Conservation (phyloP, 495 filamentous ascomycete genomes). For the Aspergillus funiculosus region DNA sequence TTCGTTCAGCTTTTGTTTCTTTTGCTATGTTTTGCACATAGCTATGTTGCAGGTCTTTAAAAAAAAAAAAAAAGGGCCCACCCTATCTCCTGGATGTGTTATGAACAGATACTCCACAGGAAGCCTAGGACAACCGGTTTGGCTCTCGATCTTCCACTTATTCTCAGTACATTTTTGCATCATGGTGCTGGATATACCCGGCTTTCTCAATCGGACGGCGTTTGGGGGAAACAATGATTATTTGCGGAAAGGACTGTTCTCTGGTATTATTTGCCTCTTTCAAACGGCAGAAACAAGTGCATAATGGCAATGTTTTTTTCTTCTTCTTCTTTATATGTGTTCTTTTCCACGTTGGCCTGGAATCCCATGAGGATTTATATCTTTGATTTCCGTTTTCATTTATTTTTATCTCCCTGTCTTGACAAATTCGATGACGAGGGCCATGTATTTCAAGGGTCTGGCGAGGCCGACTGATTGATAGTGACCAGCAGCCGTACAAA, state of each 20-base stretch:
- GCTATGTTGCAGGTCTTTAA: conserved; percentile 16
- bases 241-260: conserved; percentile 28
- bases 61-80: conserved; percentile 10
- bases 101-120: conserved; percentile 13
- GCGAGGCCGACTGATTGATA: conserved; percentile 1
- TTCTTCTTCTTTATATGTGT: conserved; percentile 21
- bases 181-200: conserved; percentile 52
- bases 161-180: conserved; percentile 49
- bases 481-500: conserved; percentile 6
- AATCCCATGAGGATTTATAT: conserved; percentile 6
- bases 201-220: conserved; percentile 46
- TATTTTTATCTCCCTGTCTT: not conserved
- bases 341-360: not conserved
- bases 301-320: conserved; percentile 1
- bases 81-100: not conserved
- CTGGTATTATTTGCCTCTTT: not conserved
- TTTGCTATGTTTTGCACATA: conserved; percentile 16
- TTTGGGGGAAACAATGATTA: conserved; percentile 30
- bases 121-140: conserved; percentile 12
- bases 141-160: conserved; percentile 20
- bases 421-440: conserved; percentile 6
- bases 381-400: not conserved
- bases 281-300: conserved; percentile 4
- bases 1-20: conserved; percentile 1
- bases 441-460: conserved; percentile 7